Base-by-base conservation (phyloP, 345 rosid species). In the Eucalyptus marginata region DNA sequence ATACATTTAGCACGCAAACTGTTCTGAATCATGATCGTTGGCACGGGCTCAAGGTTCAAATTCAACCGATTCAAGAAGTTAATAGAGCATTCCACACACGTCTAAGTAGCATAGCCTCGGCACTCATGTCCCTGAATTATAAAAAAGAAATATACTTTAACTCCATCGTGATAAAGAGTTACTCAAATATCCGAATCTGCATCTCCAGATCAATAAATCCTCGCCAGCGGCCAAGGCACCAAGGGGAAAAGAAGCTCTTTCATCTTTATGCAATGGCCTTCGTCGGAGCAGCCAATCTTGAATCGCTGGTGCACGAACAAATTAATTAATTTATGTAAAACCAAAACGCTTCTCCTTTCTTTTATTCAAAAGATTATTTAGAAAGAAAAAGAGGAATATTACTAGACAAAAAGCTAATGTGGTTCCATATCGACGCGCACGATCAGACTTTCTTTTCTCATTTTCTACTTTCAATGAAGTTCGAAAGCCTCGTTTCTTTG, bases 51-150 rank as follows among this genome's bases (percentile, higher is more conserved):
- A 6, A 16, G 4, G 6, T 33, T 40, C 6, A 20, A 33, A 17
- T 11, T 68, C 43, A 33, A 68, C 24, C 12, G 13, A 33, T 33
- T 68, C 80, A 68, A 9, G 24, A 33, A 18, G 44, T 33, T 68
- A 0, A 20, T 68, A 33, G 12, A 2, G 24, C 6, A 0, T 68
- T 68, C 4, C 6, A 2, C 10, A 20, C 22, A 17, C 43, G 43
- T 68, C 24, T 20, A 18, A 17, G 24, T 68, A 17, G 12, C 44
- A 33, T 33, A 1, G 24, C 13, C 6, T 33, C 13, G 4, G 13
- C 25, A 33, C 13, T 33, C 2, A 25, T 33, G 44, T 68, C 44
- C 24, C 36, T 68, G 7, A 5, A 68, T 17, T 8, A 33, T 68
- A 68, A 15, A n/a, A 64, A 64, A n/a, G 76, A 64, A 13, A n/a